Base-by-base conservation (phyloP, 164 flowering plant genomes). In the Macadamia integrifolia region DNA sequence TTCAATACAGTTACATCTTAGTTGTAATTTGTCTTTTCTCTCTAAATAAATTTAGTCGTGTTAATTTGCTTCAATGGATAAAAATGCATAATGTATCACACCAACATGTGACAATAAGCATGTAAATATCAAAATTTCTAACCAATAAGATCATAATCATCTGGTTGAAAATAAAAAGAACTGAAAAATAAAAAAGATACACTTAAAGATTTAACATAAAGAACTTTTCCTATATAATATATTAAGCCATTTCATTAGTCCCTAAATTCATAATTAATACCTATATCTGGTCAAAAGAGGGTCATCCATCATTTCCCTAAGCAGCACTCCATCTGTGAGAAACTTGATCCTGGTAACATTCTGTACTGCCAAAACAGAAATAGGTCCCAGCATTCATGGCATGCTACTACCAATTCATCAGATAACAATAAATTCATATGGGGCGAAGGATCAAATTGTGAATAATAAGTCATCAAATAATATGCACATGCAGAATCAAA, bases 241-340 rank as follows among this genome's bases (percentile, higher is more conserved):
- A 35, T 35, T 35, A 35, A 35, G 40, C 40, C 40, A 35, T 1
- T 35, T 35, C 40, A 35, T 35, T 35, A 35, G 40, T 35, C 40
- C 40, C 40, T 35, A 35, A 5, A 35, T 53, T 9, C 6, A 52
- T 30, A 53, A 14, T 12, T 28, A 11, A 12, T 83, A 90, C 96
- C 97, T 90, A 67, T 94, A 94, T 71, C 88, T 88, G 72, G 92
- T 86, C 80, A 94, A 80, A 67, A 94, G 98, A 64, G 99, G 99
- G 86, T 94, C 99, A 74, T 87, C 95, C 99, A 94, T 94, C 99
- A 92, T 94, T 78, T 94, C 99, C 72, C 96, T 80, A 6, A 94
- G 91, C 53, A 94, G 75, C 29, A 94, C 92, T 66, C 98, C 99
- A 80, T 94, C 98, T 3, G 98, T 94, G 31, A 94, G 91, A 85